Evolutionary conservation across 805 yeast genomes (phyloP).

Genomic region (Saturnispora diversa): DNA sequence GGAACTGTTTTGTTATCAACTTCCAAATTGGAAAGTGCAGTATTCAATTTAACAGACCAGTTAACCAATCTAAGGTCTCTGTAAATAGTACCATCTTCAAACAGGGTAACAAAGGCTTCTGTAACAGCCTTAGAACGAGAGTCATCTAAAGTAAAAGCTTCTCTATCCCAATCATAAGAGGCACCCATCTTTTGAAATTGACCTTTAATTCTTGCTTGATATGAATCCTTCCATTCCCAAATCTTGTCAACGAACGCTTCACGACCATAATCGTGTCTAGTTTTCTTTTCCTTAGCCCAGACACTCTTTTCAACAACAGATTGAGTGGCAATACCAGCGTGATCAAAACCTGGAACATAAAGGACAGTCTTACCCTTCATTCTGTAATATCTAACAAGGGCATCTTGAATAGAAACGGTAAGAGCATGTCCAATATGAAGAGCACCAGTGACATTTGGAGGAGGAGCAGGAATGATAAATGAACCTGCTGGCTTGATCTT

Average conservation of each 20-base stretch:
- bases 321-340: conserved; percentile 98
- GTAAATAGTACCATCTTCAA: conserved; percentile 92
- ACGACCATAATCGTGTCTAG: conserved; percentile 94
- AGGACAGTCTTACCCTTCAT: conserved; percentile 94
- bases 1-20: conserved; percentile 87
- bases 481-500: conserved; percentile 70
- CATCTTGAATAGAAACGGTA: conserved; percentile 90
- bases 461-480: conserved; percentile 95
- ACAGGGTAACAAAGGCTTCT: conserved; percentile 85
- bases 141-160: conserved; percentile 87
- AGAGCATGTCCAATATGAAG: conserved; percentile 97
- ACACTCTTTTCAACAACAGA: conserved; percentile 95
- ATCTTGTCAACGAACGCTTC: conserved; percentile 81
- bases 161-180: conserved; percentile 93
- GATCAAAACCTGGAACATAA: conserved; percentile 95
- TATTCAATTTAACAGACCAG: conserved; percentile 92
- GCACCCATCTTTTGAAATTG: conserved; percentile 90
- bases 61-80: conserved; percentile 89
- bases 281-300: conserved; percentile 78
- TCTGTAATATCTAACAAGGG: conserved; percentile 88
- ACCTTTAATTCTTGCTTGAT: conserved; percentile 74
- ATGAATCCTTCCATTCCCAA: conserved; percentile 98
- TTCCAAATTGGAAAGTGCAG: conserved; percentile 93
- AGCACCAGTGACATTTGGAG: conserved; percentile 98
- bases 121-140: conserved; percentile 68